Percentiles rank a stretch among this genome's conserved stretches.
Conservation (phyloP, 345 rosid genomes). For the Cardiospermum halicacabum region DNA sequence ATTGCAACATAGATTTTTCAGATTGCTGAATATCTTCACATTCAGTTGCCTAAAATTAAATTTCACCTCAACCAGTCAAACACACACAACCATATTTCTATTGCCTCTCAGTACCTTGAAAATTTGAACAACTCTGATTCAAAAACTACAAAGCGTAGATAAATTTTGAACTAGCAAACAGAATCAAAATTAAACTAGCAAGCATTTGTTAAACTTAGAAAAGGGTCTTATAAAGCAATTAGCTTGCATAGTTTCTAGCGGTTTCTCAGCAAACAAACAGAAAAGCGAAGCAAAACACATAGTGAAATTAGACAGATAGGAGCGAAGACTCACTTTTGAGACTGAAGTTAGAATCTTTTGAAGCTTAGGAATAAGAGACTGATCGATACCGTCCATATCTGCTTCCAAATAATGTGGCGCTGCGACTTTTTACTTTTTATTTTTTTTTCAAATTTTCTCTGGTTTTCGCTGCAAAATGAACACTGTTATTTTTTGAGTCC, state of each 20-base stretch:
- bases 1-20: constrained; percentile 38
- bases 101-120: not conserved
- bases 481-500: not conserved
- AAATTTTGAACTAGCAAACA: not conserved
- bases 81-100: not conserved
- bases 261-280: constrained; percentile 1
- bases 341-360: constrained; percentile 37
- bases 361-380: constrained; percentile 32
- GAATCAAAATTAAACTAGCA: not conserved
- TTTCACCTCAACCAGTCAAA: too few species aligned
- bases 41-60: constrained; percentile 33
- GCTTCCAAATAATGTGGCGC: constrained; percentile 21
- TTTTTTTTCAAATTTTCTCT: constrained; percentile 3
- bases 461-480: not conserved
- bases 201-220: not conserved
- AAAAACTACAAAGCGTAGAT: not conserved
- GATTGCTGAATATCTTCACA: constrained; percentile 35
- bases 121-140: not conserved
- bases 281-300: too few species aligned
- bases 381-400: constrained; percentile 15
- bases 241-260: not conserved
- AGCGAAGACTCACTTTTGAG: constrained; percentile 34
- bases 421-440: too few species aligned
- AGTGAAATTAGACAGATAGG: not conserved
- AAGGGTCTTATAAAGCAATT: not conserved